A percentile compares a stretch with the other conserved stretches of the same genome.
Conservation (phyloP, 2,329 filamentous ascomycete genomes). For the Leptoxyphium fumago region DNA sequence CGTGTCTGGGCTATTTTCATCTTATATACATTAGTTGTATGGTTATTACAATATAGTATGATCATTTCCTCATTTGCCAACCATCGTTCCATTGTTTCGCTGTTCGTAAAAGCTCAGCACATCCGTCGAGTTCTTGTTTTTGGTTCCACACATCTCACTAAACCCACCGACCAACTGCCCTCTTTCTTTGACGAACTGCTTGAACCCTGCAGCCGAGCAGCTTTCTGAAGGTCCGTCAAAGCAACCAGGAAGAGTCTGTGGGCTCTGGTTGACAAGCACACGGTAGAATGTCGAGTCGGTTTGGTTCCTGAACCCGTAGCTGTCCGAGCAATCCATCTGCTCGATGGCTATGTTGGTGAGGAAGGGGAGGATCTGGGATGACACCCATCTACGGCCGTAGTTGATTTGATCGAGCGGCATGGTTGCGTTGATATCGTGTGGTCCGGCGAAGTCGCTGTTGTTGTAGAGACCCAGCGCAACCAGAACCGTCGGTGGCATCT, state of each 20-base stretch:
- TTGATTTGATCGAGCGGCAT: constrained; percentile 51
- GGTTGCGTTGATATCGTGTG: constrained; percentile 43
- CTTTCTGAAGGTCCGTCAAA: constrained; percentile 36
- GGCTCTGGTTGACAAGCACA: constrained; percentile 36
- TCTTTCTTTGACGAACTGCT: constrained; percentile 27
- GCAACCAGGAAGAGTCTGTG: constrained; percentile 34
- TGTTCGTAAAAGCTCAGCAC: constrained; percentile 15
- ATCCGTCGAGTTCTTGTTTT: constrained; percentile 30
- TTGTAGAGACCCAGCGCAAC: constrained; percentile 58
- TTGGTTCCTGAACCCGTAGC: constrained; percentile 36
- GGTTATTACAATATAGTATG: too few relatives aligned
- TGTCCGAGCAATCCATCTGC: constrained; percentile 44
- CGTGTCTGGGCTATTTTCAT: too few relatives aligned
- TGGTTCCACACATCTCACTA: constrained; percentile 27
- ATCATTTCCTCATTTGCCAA: background rate
- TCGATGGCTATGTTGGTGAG: constrained; percentile 53
- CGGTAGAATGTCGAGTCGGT: constrained; percentile 30
- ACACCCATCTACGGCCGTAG: constrained; percentile 47
- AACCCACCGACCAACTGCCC: constrained; percentile 30
- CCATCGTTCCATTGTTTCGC: constrained; percentile 4
- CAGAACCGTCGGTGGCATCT: constrained; percentile 50
- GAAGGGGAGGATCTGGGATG: constrained; percentile 49
- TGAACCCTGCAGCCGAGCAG: constrained; percentile 31
- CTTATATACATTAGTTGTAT: too few relatives aligned
- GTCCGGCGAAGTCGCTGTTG: constrained; percentile 43